Evolutionary conservation across 2,329 filamentous ascomycete species (phyloP).

Genomic region (Camptophora hylomeconis): DNA sequence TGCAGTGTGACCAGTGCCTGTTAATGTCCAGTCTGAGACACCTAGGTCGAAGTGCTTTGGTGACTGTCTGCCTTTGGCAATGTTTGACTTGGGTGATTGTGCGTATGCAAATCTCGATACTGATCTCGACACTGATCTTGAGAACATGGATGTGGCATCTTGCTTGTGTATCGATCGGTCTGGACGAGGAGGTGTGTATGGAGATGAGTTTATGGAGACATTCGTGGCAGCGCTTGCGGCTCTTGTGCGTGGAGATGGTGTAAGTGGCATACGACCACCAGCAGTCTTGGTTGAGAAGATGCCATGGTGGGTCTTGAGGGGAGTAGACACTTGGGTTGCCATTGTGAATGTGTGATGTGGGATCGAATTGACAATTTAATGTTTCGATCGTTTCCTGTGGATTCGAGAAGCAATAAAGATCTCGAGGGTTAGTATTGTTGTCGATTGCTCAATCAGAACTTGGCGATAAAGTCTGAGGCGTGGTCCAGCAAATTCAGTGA

Average conservation of each 20-base stretch:
- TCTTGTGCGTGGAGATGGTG: constrained; percentile 68
- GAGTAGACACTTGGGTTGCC: constrained; percentile 80
- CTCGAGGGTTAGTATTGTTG: constrained; percentile 21
- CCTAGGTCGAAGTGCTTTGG: constrained; percentile 82
- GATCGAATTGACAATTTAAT: constrained; percentile 37
- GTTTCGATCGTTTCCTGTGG: constrained; percentile 28
- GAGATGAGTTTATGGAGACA: constrained; percentile 50
- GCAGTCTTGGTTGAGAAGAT: constrained; percentile 87
- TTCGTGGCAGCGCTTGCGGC: constrained; percentile 32
- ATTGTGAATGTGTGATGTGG: constrained; percentile 38
- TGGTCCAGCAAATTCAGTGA: constrained; percentile 21
- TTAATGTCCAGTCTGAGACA: constrained; percentile 83
- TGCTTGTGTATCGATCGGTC: constrained; percentile 63
- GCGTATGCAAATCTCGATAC: constrained; percentile 53
- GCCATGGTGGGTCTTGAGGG: constrained; percentile 86
- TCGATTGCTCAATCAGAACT: constrained; percentile 24
- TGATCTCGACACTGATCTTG: constrained; percentile 44
- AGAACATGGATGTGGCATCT: constrained; percentile 67
- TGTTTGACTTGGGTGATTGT: constrained; percentile 94
- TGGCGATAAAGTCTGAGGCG: constrained; percentile 19
- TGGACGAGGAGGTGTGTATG: constrained; percentile 59
- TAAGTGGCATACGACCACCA: constrained; percentile 87
- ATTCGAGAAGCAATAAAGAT: constrained; percentile 18
- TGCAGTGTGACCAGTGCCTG: constrained; percentile 55
- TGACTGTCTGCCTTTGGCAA: constrained; percentile 59